Percentiles rank a stretch among this genome's conserved stretches.
These are phyloP conservation scores for Proliferodiscus dingleyae DNA, from an alignment of 2,329 filamentous ascomycete genomes.

Conservation along the genomic window DNA sequence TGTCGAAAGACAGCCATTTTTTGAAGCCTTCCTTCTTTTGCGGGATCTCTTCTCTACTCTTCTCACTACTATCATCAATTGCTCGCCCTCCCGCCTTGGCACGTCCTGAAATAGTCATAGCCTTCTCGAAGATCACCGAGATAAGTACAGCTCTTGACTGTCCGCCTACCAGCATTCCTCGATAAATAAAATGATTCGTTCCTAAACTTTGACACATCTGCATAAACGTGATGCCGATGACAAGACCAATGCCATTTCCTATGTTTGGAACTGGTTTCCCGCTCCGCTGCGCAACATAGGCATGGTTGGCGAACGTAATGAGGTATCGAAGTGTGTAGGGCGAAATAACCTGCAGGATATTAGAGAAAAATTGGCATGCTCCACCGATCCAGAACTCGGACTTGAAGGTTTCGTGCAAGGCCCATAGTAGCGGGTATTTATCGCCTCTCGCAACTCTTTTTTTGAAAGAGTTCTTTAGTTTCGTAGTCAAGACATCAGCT, in stretches of 20 bases:
- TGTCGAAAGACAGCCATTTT: slow-evolving; percentile 27
- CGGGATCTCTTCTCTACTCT: slow-evolving; percentile 41
- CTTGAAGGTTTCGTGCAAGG: slow-evolving; percentile 81
- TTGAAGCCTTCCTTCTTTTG: slow-evolving; percentile 37
- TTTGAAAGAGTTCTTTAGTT: slow-evolving; percentile 64
- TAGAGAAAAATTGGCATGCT: slow-evolving; percentile 67
- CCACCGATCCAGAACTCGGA: slow-evolving; percentile 82
- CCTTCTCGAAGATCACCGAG: slow-evolving; percentile 84
- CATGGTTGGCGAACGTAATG: slow-evolving; percentile 77
- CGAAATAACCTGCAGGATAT: slow-evolving; percentile 72
- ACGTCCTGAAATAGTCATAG: slow-evolving; percentile 80
- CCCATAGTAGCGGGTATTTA: slow-evolving; percentile 70
- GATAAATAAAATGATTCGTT: slow-evolving; percentile 88
- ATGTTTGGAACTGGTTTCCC: slow-evolving; percentile 59
- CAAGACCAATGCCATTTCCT: slow-evolving; percentile 72
- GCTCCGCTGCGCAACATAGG: slow-evolving; percentile 59
- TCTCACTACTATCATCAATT: slow-evolving; percentile 33
- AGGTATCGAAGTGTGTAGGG: slow-evolving; percentile 83
- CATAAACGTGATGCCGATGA: slow-evolving; percentile 80
- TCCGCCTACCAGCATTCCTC: slow-evolving; percentile 86
- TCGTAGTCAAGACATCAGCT: slow-evolving; percentile 63
- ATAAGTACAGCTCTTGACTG: slow-evolving; percentile 79
- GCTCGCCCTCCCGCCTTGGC: slow-evolving; percentile 76
- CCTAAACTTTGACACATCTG: slow-evolving; percentile 76
- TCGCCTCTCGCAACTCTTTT: slow-evolving; percentile 62